phyloP scores from a whole-genome alignment of 2,329 filamentous ascomycete species.

The Neofusicoccum parvum region DNA sequence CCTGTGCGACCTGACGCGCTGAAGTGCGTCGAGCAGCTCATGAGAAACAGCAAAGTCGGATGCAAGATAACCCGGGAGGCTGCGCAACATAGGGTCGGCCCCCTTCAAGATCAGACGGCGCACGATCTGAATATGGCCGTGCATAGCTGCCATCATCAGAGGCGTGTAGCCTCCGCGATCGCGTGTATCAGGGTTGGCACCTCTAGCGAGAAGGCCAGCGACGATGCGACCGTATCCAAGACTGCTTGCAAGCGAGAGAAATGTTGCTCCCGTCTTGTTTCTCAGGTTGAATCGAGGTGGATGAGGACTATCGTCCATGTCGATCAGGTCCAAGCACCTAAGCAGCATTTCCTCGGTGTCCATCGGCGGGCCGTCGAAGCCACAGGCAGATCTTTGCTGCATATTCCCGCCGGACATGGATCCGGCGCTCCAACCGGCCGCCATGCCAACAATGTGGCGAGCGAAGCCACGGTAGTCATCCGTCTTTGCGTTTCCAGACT shows the following conservation, averaged over 20 bases:
- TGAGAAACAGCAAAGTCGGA: slow-evolving; percentile 70
- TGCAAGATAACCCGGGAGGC: slow-evolving; percentile 69
- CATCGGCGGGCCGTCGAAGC: slow-evolving; percentile 23
- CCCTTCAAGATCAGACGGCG: slow-evolving; percentile 72
- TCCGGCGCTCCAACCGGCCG: neutral
- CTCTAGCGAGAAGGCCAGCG: slow-evolving; percentile 73
- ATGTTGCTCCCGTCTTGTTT: slow-evolving; percentile 70
- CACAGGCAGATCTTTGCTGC: slow-evolving; percentile 21
- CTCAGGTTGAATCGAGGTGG: slow-evolving; percentile 68
- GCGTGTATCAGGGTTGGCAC: slow-evolving; percentile 73
- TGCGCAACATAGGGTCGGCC: slow-evolving; percentile 71
- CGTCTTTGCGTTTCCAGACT: slow-evolving; percentile 30
- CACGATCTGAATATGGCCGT: slow-evolving; percentile 74
- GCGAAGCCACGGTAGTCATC: slow-evolving; percentile 29
- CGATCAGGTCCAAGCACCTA: slow-evolving; percentile 75
- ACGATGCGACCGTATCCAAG: slow-evolving; percentile 75
- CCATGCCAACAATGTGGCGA: slow-evolving; percentile 15
- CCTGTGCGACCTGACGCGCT: slow-evolving; percentile 62
- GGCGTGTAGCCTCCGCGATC: slow-evolving; percentile 82
- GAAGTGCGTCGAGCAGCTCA: slow-evolving; percentile 65
- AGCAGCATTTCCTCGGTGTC: slow-evolving; percentile 71
- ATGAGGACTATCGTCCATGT: slow-evolving; percentile 72
- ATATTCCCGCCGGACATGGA: slow-evolving; percentile 19
- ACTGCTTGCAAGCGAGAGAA: slow-evolving; percentile 78
- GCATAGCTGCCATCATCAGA: slow-evolving; percentile 78